Evolutionary conservation across 2,329 filamentous ascomycete species (phyloP).

Genomic region (Exophiala sideris): DNA sequence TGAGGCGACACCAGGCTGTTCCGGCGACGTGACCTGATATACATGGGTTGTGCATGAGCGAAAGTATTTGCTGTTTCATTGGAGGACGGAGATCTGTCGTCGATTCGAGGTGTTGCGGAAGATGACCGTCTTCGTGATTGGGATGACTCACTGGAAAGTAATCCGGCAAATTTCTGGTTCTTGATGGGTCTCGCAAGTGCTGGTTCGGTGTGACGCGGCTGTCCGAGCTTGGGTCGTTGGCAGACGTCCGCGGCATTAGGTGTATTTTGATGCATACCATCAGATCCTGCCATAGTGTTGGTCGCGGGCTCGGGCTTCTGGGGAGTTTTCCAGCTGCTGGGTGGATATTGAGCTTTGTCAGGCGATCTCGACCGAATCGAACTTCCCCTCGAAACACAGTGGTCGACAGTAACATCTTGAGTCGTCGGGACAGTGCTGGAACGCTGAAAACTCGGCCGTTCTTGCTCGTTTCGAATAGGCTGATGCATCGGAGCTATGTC

Average conservation of each 20-base stretch:
- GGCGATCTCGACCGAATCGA: background rate
- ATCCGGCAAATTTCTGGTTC: too few species aligned
- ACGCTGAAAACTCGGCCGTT: too few species aligned
- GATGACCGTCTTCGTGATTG: background rate
- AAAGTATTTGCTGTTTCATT: too few species aligned
- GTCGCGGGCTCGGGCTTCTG: background rate
- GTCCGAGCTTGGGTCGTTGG: background rate
- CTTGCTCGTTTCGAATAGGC: too few species aligned
- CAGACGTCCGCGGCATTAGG: background rate
- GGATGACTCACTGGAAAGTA: background rate
- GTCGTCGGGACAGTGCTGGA: too few species aligned
- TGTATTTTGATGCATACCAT: background rate
- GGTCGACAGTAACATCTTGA: too few species aligned
- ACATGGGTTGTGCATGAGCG: background rate
- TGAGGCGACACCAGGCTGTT: background rate
- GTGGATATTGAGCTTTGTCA: slow-evolving; percentile 12
- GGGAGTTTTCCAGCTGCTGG: slow-evolving; percentile 14
- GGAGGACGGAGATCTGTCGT: too few species aligned
- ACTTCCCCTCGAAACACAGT: background rate
- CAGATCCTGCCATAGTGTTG: background rate
- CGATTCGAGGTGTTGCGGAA: background rate
- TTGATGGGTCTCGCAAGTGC: background rate
- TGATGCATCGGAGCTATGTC: too few species aligned
- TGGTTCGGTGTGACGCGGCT: background rate
- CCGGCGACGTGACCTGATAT: background rate